phyloP scores from a whole-genome alignment of 805 yeast species.

The Yamadazyma paraphyllophila region DNA sequence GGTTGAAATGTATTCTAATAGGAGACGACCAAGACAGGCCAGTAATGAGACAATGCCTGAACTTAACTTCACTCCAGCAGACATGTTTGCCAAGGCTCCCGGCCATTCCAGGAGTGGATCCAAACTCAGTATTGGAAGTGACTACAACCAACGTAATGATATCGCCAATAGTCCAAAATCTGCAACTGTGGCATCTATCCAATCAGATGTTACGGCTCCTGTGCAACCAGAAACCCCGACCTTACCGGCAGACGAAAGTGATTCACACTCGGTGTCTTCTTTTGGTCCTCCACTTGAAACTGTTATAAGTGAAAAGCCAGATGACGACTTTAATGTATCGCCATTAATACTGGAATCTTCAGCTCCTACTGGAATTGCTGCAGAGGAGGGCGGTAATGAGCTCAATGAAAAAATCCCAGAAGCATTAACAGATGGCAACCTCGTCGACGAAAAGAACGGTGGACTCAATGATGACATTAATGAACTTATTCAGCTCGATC shows the following conservation, averaged over 20 bases:
- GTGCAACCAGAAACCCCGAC: neutral
- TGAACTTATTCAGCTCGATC: constrained; percentile 7
- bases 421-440: neutral
- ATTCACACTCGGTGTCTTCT: constrained; percentile 2
- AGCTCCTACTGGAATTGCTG: neutral
- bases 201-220: neutral
- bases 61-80: constrained; percentile 4
- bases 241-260: neutral
- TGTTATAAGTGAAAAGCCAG: neutral
- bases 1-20: constrained; percentile 67
- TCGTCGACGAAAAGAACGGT: neutral
- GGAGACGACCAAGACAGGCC: constrained; percentile 39
- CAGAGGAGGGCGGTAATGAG: neutral
- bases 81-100: constrained; percentile 8
- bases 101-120: constrained; percentile 14
- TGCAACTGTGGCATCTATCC: neutral
- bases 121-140: constrained; percentile 13
- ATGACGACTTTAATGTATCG: too few species aligned
- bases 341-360: too few species aligned
- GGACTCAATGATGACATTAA: constrained; percentile 1
- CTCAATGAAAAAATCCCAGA: neutral
- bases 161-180: neutral
- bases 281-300: neutral
- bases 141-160: constrained; percentile 3
- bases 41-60: constrained; percentile 4